These are phyloP conservation scores for Galerina sulciceps DNA, from an alignment of 768 basidiomycete genomes.

Conservation along the genomic window DNA sequence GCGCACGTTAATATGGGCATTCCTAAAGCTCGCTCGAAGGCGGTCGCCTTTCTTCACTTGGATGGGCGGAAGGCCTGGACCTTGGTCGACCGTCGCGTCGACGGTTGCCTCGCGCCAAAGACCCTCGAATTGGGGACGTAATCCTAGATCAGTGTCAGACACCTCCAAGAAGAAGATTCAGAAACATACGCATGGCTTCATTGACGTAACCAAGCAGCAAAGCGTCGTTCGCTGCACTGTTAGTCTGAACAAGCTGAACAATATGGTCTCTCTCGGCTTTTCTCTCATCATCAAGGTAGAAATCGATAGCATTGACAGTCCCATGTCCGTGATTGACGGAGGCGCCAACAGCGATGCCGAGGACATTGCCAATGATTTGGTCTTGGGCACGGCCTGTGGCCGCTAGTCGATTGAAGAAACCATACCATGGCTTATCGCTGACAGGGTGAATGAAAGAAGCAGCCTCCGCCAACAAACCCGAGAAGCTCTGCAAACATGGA, in stretches of 20 bases:
- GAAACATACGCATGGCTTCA: constrained; percentile 51
- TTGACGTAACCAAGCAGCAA: constrained; percentile 51
- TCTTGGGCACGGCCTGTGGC: constrained; percentile 40
- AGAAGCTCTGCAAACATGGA: constrained; percentile 27
- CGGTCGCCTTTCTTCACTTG: constrained; percentile 43
- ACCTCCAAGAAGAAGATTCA: not conserved
- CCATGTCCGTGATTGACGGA: constrained; percentile 52
- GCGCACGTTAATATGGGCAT: constrained; percentile 46
- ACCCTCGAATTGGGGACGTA: constrained; percentile 45
- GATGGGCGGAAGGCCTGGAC: constrained; percentile 34
- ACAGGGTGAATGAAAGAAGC: constrained; percentile 31
- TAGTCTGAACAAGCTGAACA: constrained; percentile 33
- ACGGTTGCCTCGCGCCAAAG: constrained; percentile 40
- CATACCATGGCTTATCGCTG: constrained; percentile 35
- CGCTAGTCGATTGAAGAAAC: constrained; percentile 43
- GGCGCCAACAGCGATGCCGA: constrained; percentile 50
- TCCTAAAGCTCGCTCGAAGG: constrained; percentile 43
- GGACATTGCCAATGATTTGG: constrained; percentile 44
- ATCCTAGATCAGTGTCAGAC: constrained; percentile 22
- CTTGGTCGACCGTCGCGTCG: constrained; percentile 39
- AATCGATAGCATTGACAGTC: constrained; percentile 52
- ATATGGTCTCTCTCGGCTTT: constrained; percentile 44
- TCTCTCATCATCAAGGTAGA: constrained; percentile 51
- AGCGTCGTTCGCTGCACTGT: constrained; percentile 33
- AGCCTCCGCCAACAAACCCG: constrained; percentile 30